Conservation (phyloP, 176 grass and related monocot genomes). For the Ensete glaucum region DNA sequence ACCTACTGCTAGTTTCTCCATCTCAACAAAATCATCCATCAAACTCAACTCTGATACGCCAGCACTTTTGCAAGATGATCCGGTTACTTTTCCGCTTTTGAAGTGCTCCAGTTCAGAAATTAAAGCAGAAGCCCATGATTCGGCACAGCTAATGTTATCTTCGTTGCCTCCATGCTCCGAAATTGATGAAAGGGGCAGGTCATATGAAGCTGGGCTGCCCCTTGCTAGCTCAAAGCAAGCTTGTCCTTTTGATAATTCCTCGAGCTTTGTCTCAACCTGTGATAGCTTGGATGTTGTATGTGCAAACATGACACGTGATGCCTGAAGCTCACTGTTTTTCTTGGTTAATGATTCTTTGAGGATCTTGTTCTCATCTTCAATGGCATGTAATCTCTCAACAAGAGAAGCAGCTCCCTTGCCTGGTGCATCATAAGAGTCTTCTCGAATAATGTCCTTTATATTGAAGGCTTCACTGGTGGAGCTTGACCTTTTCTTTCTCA, state of each 20-base stretch:
- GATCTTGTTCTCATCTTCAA: constrained; percentile 72
- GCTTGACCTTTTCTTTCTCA: constrained; percentile 24
- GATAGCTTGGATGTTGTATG: constrained; percentile 42
- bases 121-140: constrained; percentile 67
- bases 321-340: constrained; percentile 54
- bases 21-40: constrained; percentile 52
- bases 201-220: constrained; percentile 2
- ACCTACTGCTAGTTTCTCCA: constrained; percentile 40
- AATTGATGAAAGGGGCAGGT: constrained; percentile 7
- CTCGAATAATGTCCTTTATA: neutral
- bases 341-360: constrained; percentile 62
- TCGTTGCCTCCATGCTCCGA: constrained; percentile 10
- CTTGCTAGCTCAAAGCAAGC: constrained; percentile 2
- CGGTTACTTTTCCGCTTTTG: constrained; percentile 39
- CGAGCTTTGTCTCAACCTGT: constrained; percentile 37
- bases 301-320: constrained; percentile 40
- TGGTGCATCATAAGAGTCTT: constrained; percentile 9
- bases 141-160: constrained; percentile 31
- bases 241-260: constrained; percentile 17
- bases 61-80: constrained; percentile 25
- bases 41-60: constrained; percentile 33
- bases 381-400: constrained; percentile 35
- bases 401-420: neutral
- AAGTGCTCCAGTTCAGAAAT: constrained; percentile 66
- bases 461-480: constrained; percentile 1